phyloP scores from a whole-genome alignment of 495 filamentous ascomycete genomes.

The Xanthoparmelia taractica region DNA sequence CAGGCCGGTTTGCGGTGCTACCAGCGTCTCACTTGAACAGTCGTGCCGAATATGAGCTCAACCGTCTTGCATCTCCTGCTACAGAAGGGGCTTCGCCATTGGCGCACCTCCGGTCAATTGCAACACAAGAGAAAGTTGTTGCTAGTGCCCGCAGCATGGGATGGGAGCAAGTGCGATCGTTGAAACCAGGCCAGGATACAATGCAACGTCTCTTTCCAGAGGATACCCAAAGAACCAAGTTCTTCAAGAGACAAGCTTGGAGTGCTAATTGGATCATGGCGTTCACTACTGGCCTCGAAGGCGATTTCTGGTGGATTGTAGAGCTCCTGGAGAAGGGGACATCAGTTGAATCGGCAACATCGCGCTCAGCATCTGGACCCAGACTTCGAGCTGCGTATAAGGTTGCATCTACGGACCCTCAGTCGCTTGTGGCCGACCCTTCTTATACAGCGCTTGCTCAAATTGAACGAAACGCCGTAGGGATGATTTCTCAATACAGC shows the following conservation, averaged over 20 bases:
- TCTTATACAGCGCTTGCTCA: conserved; percentile 28
- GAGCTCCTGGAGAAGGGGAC: conserved; percentile 43
- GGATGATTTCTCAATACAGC: conserved; percentile 33
- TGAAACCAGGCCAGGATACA: conserved; percentile 48
- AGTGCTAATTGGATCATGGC: conserved; percentile 58
- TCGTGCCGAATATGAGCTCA: conserved; percentile 44
- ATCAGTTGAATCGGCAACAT: conserved; percentile 10
- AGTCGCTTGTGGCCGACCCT: conserved; percentile 20
- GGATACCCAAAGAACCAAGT: conserved; percentile 51
- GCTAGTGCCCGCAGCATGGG: conserved; percentile 51
- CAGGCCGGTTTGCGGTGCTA: conserved; percentile 48
- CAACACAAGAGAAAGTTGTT: conserved; percentile 56
- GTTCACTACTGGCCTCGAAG: conserved; percentile 60
- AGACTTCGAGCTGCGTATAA: conserved; percentile 24
- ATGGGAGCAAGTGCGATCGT: conserved; percentile 49
- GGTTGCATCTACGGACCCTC: conserved; percentile 24
- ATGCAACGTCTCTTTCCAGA: conserved; percentile 53
- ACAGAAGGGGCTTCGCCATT: conserved; percentile 42
- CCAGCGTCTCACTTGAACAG: conserved; percentile 37
- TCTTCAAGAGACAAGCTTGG: conserved; percentile 59
- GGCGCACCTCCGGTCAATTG: conserved; percentile 48
- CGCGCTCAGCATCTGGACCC: conserved; percentile 8
- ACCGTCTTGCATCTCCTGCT: conserved; percentile 34
- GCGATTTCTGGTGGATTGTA: conserved; percentile 70
- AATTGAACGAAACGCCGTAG: conserved; percentile 33